Percentiles rank a stretch among this genome's conserved stretches.
These are phyloP conservation scores for Tetratostichococcus sp. DNA, from an alignment of 139 green algal genomes.

Conservation along the genomic window DNA sequence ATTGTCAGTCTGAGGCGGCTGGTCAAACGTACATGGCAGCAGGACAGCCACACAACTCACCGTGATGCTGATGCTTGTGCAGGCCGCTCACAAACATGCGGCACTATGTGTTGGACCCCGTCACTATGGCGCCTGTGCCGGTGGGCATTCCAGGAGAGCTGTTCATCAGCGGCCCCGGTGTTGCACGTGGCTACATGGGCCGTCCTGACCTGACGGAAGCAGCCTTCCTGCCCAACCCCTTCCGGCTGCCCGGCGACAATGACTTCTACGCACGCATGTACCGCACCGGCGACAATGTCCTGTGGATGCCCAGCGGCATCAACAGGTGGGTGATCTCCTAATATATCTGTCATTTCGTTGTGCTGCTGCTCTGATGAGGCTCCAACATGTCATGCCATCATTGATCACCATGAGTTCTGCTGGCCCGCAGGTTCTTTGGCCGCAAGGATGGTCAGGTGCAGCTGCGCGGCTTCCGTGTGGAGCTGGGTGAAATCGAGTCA, in stretches of 20 bases:
- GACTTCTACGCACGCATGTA: not conserved
- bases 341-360: no score
- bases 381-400: no score
- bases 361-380: no score
- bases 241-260: not conserved
- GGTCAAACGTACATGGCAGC: no score
- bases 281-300: not conserved
- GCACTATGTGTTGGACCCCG: not conserved
- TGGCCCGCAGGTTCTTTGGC: not conserved
- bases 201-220: slow-evolving; percentile 28
- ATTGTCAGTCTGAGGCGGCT: no score
- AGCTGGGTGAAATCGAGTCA: slow-evolving; percentile 33
- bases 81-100: not conserved
- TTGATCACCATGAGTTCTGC: no score
- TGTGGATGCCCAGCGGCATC: not conserved
- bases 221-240: slow-evolving; percentile 30
- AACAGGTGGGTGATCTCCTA: no score
- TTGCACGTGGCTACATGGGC: slow-evolving; percentile 22
- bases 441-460: slow-evolving; percentile 27
- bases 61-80: not conserved
- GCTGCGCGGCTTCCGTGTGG: slow-evolving; percentile 27
- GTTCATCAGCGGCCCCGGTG: not conserved
- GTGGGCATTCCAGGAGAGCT: not conserved
- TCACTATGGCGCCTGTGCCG: not conserved
- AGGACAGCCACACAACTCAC: no score